These are phyloP conservation scores for Diatrype stigma DNA, from an alignment of 2,329 filamentous ascomycete species.

Conservation along the genomic window DNA sequence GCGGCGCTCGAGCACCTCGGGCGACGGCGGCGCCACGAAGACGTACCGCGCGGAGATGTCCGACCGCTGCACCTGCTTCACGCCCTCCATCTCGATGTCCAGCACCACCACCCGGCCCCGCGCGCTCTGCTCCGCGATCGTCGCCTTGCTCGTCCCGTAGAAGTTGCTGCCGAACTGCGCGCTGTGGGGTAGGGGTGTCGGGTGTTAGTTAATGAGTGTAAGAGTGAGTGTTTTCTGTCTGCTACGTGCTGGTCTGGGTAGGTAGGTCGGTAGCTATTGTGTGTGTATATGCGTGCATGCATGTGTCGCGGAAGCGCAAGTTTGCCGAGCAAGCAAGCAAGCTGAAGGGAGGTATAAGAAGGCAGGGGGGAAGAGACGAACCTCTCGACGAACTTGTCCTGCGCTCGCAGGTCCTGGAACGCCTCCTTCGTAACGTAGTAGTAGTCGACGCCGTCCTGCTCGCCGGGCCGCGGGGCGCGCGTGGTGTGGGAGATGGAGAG, in stretches of 20 bases:
- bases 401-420: slow-evolving; percentile 65
- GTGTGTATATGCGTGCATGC: not conserved
- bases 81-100: slow-evolving; percentile 98
- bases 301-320: not conserved
- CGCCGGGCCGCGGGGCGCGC: slow-evolving; percentile 68
- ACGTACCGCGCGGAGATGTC: slow-evolving; percentile 73
- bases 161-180: slow-evolving; percentile 81
- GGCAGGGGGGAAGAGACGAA: too few relatives aligned
- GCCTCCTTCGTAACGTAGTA: slow-evolving; percentile 65
- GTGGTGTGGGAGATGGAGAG: slow-evolving; percentile 74
- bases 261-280: not conserved
- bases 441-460: slow-evolving; percentile 76
- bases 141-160: slow-evolving; percentile 80
- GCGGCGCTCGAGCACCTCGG: slow-evolving; percentile 69
- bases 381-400: slow-evolving; percentile 75
- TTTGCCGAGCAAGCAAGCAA: too few relatives aligned
- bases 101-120: slow-evolving; percentile 74
- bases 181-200: too few relatives aligned
- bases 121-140: slow-evolving; percentile 69
- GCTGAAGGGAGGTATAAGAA: slow-evolving; percentile 20
- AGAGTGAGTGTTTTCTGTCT: too few relatives aligned
- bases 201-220: too few relatives aligned
- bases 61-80: slow-evolving; percentile 85
- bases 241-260: too few relatives aligned
- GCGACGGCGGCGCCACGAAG: slow-evolving; percentile 77